Percentiles rank a stretch among this genome's conserved stretches.
These are phyloP conservation scores for Maudiozyma saulgeensis DNA, from an alignment of 805 yeast genomes.

Conservation along the genomic window DNA sequence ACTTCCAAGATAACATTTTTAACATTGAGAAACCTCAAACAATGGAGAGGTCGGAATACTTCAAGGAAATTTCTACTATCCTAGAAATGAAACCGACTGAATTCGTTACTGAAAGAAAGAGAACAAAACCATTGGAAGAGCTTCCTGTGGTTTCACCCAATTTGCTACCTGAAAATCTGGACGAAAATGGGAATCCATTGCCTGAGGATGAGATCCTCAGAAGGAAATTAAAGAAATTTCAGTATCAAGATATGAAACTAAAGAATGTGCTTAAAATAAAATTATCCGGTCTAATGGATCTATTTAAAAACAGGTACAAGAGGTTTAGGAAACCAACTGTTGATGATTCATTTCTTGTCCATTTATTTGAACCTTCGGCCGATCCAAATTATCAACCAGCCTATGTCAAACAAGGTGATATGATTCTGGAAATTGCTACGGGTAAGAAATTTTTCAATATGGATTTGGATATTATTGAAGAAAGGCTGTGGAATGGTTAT, in stretches of 20 bases:
- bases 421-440: constrained; percentile 72
- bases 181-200: constrained; percentile 24
- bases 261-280: constrained; percentile 80
- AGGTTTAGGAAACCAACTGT: constrained; percentile 84
- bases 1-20: constrained; percentile 35
- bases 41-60: constrained; percentile 47
- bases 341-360: constrained; percentile 64
- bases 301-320: constrained; percentile 77
- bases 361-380: constrained; percentile 59
- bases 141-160: constrained; percentile 30
- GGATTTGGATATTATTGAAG: constrained; percentile 91
- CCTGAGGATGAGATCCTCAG: constrained; percentile 30
- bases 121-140: constrained; percentile 32
- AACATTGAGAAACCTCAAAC: constrained; percentile 40
- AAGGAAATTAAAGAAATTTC: constrained; percentile 37
- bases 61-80: constrained; percentile 43
- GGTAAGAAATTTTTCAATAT: constrained; percentile 72
- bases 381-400: constrained; percentile 32
- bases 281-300: constrained; percentile 79
- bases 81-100: constrained; percentile 60
- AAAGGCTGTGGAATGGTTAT: constrained; percentile 92
- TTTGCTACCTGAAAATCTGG: constrained; percentile 8
- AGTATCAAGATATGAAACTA: constrained; percentile 64
- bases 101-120: constrained; percentile 52
- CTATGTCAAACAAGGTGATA: constrained; percentile 50